Evolutionary conservation across 805 yeast genomes (phyloP).

Genomic region (Hanseniaspora hatyaiensis): DNA sequence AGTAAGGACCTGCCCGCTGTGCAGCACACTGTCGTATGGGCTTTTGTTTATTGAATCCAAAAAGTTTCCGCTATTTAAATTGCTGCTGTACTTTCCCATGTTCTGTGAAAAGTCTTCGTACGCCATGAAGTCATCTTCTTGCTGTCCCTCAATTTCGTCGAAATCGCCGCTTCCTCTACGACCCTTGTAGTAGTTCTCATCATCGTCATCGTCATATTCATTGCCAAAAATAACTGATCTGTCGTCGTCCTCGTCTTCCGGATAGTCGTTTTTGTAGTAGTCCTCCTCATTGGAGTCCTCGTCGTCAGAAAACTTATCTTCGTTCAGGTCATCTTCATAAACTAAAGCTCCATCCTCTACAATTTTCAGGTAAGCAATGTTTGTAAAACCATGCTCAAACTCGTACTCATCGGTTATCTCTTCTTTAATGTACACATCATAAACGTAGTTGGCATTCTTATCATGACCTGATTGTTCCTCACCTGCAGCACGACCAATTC

Average conservation of each 20-base stretch:
- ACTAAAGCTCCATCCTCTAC: constrained; percentile 32
- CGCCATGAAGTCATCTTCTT: constrained; percentile 18
- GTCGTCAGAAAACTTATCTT: constrained; percentile 45
- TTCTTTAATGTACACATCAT: constrained; percentile 73
- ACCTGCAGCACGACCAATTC: too few species aligned
- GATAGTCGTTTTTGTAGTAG: constrained; percentile 84
- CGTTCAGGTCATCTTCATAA: constrained; percentile 34
- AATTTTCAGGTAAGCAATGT: constrained; percentile 34
- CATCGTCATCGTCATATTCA: constrained; percentile 28
- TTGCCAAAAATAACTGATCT: constrained; percentile 29
- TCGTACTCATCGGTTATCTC: constrained; percentile 46
- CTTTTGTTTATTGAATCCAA: constrained; percentile 29
- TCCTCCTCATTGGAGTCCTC: constrained; percentile 88
- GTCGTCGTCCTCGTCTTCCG: constrained; percentile 78
- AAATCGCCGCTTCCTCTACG: constrained; percentile 23
- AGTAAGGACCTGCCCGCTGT: constrained; percentile 61
- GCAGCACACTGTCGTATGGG: constrained; percentile 19
- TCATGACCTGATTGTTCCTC: too few species aligned
- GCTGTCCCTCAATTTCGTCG: constrained; percentile 17
- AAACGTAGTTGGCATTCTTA: constrained; percentile 60
- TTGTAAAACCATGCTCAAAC: constrained; percentile 26
- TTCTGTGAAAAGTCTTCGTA: constrained; percentile 9
- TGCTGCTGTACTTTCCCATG: constrained; percentile 12
- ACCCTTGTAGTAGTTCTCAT: constrained; percentile 28
- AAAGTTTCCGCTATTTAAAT: constrained; percentile 13